These are phyloP conservation scores for Aspergillus caelatus DNA, from an alignment of 2,329 filamentous ascomycete species.

Conservation along the genomic window DNA sequence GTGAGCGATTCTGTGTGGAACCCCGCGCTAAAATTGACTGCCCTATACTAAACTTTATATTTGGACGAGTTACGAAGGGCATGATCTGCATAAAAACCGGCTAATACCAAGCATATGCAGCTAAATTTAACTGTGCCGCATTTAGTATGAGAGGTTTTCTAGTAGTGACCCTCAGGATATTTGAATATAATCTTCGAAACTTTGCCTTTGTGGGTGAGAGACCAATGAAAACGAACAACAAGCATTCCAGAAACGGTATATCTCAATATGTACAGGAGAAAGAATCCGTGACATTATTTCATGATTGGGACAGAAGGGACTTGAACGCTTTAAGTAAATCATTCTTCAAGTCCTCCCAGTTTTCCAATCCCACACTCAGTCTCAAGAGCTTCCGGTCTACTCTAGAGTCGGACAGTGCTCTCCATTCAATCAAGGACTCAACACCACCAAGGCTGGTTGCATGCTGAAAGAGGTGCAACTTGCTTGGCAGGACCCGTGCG, in stretches of 20 bases:
- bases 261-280: not conserved
- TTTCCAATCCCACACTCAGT: constrained; percentile 84
- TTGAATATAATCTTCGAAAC: too few species aligned
- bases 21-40: not conserved
- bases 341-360: constrained; percentile 76
- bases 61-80: too few species aligned
- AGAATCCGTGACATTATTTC: not conserved
- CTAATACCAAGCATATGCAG: not conserved
- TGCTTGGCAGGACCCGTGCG: constrained; percentile 73
- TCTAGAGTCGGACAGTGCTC: constrained; percentile 76
- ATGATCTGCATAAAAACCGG: too few species aligned
- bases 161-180: not conserved
- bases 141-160: not conserved
- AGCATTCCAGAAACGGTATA: not conserved
- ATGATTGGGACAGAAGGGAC: constrained; percentile 9
- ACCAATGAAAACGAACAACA: not conserved
- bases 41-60: not conserved
- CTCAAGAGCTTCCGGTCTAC: constrained; percentile 75
- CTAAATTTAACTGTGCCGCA: not conserved
- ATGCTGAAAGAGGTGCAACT: constrained; percentile 83
- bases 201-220: not conserved
- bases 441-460: constrained; percentile 92
- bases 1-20: not conserved
- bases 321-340: constrained; percentile 72
- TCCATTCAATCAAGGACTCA: constrained; percentile 95